Evolutionary conservation across 305 asterid species (phyloP).

Genomic region (Plantago coronopus): DNA sequence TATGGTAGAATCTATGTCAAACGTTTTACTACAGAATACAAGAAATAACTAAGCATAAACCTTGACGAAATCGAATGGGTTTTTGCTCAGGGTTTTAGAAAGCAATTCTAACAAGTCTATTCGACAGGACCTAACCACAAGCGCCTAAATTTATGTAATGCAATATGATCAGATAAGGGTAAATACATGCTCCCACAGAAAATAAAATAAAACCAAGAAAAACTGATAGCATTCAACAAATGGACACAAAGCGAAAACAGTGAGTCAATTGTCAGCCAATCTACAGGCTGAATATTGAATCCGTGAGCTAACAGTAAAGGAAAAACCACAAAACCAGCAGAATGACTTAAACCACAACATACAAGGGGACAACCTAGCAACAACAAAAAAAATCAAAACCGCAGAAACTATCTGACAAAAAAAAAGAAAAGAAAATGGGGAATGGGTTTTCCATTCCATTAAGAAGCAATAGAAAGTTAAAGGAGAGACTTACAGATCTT

Average conservation of each 20-base stretch:
- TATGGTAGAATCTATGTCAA: no score
- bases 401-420: background rate
- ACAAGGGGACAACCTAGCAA: background rate
- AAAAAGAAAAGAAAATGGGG: background rate
- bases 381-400: background rate
- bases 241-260: background rate
- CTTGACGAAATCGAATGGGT: no score
- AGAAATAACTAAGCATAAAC: no score
- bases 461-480: background rate
- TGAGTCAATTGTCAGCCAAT: background rate
- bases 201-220: background rate
- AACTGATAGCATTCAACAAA: background rate
- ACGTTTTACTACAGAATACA: no score
- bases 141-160: no score
- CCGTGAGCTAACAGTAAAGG: background rate
- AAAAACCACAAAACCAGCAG: background rate
- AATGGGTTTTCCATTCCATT: background rate
- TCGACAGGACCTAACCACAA: no score
- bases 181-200: background rate
- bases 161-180: no score
- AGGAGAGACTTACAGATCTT: slow-evolving; percentile 14
- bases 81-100: no score
- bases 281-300: background rate
- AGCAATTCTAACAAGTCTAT: no score
- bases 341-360: slow-evolving; percentile 8